These are phyloP conservation scores for Cicer bijugum DNA, from an alignment of 306 rosid species.

Conservation along the genomic window DNA sequence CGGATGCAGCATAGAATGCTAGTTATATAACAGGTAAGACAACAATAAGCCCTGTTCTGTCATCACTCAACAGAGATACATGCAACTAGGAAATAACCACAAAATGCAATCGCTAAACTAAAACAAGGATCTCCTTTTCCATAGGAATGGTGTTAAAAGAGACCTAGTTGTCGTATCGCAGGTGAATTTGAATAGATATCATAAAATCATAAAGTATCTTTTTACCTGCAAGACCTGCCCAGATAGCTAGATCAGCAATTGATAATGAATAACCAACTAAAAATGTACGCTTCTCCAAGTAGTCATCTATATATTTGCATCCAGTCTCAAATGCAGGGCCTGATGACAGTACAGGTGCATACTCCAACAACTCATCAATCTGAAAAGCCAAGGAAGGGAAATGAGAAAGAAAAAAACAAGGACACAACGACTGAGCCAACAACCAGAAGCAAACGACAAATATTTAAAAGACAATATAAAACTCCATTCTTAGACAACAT, in stretches of 20 bases:
- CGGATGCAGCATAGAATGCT: neutral
- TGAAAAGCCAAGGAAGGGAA: slow-evolving; percentile 40
- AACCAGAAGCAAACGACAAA: slow-evolving; percentile 6
- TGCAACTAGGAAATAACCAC: slow-evolving; percentile 18
- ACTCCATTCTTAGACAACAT: slow-evolving; percentile 8
- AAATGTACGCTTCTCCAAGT: slow-evolving; percentile 64
- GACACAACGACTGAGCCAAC: neutral
- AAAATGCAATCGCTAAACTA: slow-evolving; percentile 14
- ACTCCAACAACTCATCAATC: slow-evolving; percentile 90
- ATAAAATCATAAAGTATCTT: neutral
- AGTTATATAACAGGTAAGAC: neutral
- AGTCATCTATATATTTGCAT: slow-evolving; percentile 73
- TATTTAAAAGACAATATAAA: slow-evolving; percentile 15
- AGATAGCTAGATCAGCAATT: slow-evolving; percentile 84
- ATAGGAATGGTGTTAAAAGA: slow-evolving; percentile 4
- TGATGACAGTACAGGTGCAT: slow-evolving; percentile 64
- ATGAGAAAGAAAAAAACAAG: neutral
- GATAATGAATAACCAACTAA: slow-evolving; percentile 65
- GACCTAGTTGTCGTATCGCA: neutral
- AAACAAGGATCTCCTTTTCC: slow-evolving; percentile 12
- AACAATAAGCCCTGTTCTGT: slow-evolving; percentile 10
- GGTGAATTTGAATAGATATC: slow-evolving; percentile 3
- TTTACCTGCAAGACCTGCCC: slow-evolving; percentile 92
- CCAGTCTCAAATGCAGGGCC: slow-evolving; percentile 88
- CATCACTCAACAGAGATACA: neutral